These are phyloP conservation scores for Boletus reticuloceps DNA, from an alignment of 768 basidiomycete species.

Conservation along the genomic window DNA sequence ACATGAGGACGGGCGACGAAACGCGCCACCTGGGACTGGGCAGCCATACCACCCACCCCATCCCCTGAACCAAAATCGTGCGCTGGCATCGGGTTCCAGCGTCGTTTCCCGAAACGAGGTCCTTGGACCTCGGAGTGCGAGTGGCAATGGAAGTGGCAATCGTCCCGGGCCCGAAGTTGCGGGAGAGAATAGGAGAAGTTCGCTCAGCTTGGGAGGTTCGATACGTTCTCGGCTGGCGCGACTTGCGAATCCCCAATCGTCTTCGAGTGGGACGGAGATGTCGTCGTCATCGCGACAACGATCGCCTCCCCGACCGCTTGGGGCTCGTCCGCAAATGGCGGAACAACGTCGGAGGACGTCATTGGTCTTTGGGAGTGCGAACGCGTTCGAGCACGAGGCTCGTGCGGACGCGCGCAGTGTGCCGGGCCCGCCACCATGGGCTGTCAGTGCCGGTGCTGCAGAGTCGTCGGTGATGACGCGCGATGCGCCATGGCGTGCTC, in stretches of 20 bases:
- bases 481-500: constrained; percentile 23
- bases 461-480: constrained; percentile 7
- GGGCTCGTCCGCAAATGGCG: constrained; percentile 22
- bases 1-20: constrained; percentile 24
- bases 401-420: constrained; percentile 5
- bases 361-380: constrained; percentile 1
- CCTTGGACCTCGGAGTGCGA: constrained; percentile 1
- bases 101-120: constrained; percentile 8
- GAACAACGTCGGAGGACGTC: constrained; percentile 14
- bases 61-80: constrained; percentile 2
- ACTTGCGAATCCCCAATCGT: constrained; percentile 17
- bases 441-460: neutral
- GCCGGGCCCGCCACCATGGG: constrained; percentile 11
- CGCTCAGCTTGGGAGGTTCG: constrained; percentile 23
- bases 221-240: constrained; percentile 28
- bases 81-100: neutral
- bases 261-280: constrained; percentile 2
- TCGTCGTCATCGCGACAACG: constrained; percentile 17
- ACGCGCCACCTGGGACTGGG: constrained; percentile 1
- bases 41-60: constrained; percentile 11
- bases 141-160: constrained; percentile 2
- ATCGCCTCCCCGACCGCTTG: constrained; percentile 23
- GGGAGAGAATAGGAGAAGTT: constrained; percentile 17
- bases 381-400: constrained; percentile 10
- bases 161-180: constrained; percentile 7